Percentiles rank a stretch among this genome's conserved stretches.
phyloP scores from a whole-genome alignment of 805 yeast genomes.

The Priceomyces castillae region DNA sequence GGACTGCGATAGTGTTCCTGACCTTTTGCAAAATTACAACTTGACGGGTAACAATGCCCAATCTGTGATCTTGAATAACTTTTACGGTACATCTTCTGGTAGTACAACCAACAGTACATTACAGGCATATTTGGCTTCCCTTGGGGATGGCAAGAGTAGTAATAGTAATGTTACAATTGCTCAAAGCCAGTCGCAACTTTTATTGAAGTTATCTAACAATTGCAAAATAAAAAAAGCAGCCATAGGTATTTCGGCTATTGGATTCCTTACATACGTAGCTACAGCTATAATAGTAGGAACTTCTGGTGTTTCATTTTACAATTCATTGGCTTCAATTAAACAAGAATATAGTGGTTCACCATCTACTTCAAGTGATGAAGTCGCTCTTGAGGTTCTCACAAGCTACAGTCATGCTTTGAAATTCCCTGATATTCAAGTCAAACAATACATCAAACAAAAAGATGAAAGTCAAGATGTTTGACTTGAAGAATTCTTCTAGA shows the following conservation, averaged over 20 bases:
- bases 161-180: conserved; percentile 1
- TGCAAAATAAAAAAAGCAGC: conserved; percentile 7
- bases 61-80: not conserved
- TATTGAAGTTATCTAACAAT: conserved; percentile 4
- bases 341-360: not conserved
- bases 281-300: conserved; percentile 1
- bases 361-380: not conserved
- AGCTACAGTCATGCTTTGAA: not conserved
- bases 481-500: too few species aligned
- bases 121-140: conserved; percentile 2
- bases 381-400: not conserved
- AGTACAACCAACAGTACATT: not conserved
- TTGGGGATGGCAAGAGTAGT: conserved; percentile 3
- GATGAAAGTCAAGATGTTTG: not conserved
- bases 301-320: not conserved
- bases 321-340: not conserved
- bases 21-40: conserved; percentile 9
- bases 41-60: conserved; percentile 4
- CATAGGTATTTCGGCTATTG: conserved; percentile 2
- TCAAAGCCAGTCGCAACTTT: not conserved
- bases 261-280: conserved; percentile 4
- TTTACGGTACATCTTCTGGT: conserved; percentile 2
- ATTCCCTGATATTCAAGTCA: not conserved
- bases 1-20: conserved; percentile 7
- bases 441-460: not conserved